Evolutionary conservation across 306 rosid species (phyloP).

Genomic region (Cicer bijugum): DNA sequence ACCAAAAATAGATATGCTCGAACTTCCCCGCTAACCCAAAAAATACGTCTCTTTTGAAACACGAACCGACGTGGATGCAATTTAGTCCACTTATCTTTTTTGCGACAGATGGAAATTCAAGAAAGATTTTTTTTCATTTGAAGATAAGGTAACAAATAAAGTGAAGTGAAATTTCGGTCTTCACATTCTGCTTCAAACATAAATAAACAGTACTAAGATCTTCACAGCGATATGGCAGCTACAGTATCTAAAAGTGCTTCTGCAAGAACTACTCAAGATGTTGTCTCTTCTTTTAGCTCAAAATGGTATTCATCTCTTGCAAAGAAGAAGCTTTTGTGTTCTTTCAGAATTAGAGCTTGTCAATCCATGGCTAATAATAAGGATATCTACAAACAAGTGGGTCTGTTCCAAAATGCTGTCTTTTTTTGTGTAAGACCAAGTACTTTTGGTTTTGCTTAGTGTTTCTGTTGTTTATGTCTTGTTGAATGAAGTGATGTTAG

Average conservation of each 20-base stretch:
- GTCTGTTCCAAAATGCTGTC: slow-evolving; percentile 52
- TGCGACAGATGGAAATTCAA: slow-evolving; percentile 13
- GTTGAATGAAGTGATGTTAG: not conserved
- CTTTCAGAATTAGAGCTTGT: slow-evolving; percentile 59
- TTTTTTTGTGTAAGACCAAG: slow-evolving; percentile 11
- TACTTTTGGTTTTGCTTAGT: not conserved
- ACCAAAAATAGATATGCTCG: no score
- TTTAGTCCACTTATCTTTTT: slow-evolving; percentile 39
- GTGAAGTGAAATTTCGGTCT: not conserved
- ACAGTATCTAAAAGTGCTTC: slow-evolving; percentile 49
- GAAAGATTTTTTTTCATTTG: not conserved
- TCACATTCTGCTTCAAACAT: not conserved
- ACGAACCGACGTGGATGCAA: slow-evolving; percentile 20
- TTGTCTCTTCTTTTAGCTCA: slow-evolving; percentile 44
- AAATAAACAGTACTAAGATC: not conserved
- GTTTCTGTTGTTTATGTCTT: not conserved
- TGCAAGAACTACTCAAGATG: slow-evolving; percentile 38
- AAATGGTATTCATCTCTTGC: slow-evolving; percentile 42
- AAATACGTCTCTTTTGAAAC: not conserved
- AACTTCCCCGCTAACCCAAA: no score
- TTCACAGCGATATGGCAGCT: slow-evolving; percentile 38
- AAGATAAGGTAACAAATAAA: slow-evolving; percentile 39
- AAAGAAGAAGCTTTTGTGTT: slow-evolving; percentile 34
- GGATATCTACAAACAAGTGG: slow-evolving; percentile 72
- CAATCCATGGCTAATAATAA: slow-evolving; percentile 52